A percentile compares a stretch with the other conserved stretches of the same genome.
Conservation (phyloP, 441 rosid species). For the Melastoma candidum region DNA sequence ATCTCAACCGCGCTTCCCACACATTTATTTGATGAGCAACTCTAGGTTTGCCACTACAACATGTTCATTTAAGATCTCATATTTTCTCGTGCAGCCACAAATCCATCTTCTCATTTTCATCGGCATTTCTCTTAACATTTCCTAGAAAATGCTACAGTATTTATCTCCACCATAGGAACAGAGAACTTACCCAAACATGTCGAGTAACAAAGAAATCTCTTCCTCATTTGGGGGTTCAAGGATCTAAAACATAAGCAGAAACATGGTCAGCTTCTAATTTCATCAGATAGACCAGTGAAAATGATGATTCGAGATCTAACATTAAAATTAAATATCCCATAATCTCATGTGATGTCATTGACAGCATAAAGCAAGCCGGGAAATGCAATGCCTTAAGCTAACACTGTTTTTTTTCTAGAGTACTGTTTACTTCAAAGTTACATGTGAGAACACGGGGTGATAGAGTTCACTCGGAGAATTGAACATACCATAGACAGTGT, state of each 20-base stretch:
- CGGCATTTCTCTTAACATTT: no score
- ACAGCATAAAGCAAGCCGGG: no score
- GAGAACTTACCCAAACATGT: conserved; percentile 69
- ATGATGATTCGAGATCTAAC: neutral
- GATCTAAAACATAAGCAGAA: conserved; percentile 45
- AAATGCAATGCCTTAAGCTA: no score
- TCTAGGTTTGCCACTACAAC: no score
- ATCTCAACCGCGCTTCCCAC: no score
- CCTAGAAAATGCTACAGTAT: neutral
- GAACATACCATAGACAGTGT: conserved; percentile 70
- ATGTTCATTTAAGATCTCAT: no score
- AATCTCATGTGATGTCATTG: neutral
- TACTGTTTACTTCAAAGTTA: no score
- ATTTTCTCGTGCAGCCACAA: no score
- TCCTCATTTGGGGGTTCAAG: conserved; percentile 91
- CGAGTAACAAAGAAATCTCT: conserved; percentile 81
- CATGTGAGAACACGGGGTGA: no score
- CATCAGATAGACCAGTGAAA: conserved; percentile 1
- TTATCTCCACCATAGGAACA: conserved; percentile 5
- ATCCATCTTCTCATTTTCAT: no score
- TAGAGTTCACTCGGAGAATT: conserved; percentile 2
- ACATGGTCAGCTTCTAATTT: neutral
- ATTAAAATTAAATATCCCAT: neutral
- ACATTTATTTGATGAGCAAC: no score
- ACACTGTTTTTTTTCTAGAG: no score